phyloP scores from a whole-genome alignment of 2,329 filamentous ascomycete species.

The Escovopsis sp. region DNA sequence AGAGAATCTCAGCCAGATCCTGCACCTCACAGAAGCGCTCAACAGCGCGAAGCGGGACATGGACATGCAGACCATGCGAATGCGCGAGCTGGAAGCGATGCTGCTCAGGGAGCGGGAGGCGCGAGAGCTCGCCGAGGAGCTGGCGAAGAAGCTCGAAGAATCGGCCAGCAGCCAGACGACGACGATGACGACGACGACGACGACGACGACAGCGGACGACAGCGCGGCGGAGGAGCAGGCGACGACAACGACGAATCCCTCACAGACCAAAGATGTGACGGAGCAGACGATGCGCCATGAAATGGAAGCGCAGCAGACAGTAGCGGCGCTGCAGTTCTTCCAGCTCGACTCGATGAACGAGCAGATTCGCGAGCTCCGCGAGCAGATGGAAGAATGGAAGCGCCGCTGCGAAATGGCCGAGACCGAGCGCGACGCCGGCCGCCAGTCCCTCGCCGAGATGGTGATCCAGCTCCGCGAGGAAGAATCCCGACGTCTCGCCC shows the following conservation, averaged over 20 bases:
- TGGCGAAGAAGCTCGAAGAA: constrained; percentile 55
- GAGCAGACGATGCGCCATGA: neutral
- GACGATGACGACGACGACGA: constrained; percentile 11
- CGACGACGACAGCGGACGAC: constrained; percentile 14
- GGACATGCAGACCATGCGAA: constrained; percentile 62
- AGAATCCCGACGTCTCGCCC: constrained; percentile 32
- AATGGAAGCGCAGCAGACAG: constrained; percentile 12
- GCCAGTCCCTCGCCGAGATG: constrained; percentile 74
- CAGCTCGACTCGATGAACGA: constrained; percentile 61
- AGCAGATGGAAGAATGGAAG: constrained; percentile 65
- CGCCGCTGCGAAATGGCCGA: constrained; percentile 69
- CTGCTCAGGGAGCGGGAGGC: constrained; percentile 67
- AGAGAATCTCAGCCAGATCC: constrained; percentile 55
- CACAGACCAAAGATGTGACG: neutral
- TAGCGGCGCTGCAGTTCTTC: constrained; percentile 33
- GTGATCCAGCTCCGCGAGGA: constrained; percentile 65
- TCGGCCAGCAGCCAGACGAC: constrained; percentile 21
- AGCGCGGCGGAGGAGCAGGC: constrained; percentile 10
- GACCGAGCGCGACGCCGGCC: constrained; percentile 53
- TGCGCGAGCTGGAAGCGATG: constrained; percentile 62
- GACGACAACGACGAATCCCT: constrained; percentile 10
- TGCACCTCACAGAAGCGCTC: constrained; percentile 72
- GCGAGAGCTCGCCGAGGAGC: constrained; percentile 69
- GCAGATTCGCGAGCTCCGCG: constrained; percentile 69
- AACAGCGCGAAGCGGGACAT: constrained; percentile 75